phyloP scores from a whole-genome alignment of 768 basidiomycete species.

The Tulasnella sp. region DNA sequence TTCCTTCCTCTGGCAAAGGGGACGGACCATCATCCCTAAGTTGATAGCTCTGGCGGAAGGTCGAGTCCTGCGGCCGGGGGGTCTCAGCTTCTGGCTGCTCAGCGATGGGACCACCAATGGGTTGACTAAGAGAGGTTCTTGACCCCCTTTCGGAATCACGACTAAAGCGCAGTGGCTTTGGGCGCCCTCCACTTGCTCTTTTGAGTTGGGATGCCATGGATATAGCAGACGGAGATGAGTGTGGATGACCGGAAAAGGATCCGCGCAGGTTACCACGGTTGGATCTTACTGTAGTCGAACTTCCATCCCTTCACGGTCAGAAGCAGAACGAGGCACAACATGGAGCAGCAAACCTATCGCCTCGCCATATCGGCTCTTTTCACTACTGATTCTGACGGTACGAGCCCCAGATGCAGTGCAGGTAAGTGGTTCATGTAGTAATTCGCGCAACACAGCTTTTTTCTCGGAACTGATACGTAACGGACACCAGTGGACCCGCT shows the following conservation, averaged over 20 bases:
- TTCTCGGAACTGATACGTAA: too few species aligned
- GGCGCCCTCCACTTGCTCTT: background rate
- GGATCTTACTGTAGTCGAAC: background rate
- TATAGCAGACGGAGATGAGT: background rate
- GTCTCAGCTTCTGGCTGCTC: background rate
- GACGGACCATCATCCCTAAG: background rate
- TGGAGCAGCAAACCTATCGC: too few species aligned
- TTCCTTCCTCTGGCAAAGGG: background rate
- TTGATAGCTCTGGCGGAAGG: background rate
- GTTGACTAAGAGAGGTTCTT: background rate
- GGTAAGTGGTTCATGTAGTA: too few species aligned
- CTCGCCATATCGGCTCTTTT: too few species aligned
- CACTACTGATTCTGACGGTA: too few species aligned
- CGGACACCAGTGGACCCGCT: too few species aligned
- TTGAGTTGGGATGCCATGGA: conserved; percentile 11
- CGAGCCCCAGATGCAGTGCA: too few species aligned
- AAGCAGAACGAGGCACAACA: too few species aligned
- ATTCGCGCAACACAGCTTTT: too few species aligned
- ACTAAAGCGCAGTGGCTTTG: background rate
- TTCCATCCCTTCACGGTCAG: background rate
- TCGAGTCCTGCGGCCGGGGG: background rate
- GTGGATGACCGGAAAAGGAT: background rate
- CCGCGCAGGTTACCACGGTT: background rate
- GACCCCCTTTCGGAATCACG: background rate
- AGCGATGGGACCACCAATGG: background rate